Base-by-base conservation (phyloP, 2,329 filamentous ascomycete species). In the Orbilia brochopaga region DNA sequence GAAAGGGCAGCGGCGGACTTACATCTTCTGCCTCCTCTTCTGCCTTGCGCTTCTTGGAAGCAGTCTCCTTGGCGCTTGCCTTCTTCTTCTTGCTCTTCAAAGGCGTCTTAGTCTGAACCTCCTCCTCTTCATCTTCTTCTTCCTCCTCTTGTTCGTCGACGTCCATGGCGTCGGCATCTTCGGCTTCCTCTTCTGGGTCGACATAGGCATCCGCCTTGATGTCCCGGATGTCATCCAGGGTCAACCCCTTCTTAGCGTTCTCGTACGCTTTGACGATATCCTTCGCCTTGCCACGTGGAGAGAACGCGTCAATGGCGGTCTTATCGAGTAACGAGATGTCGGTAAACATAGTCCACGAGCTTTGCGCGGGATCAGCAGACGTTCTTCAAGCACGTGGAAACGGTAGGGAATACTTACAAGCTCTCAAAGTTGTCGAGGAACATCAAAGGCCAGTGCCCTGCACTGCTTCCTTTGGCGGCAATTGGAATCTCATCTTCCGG, bases 281-380 rank as follows among this genome's bases (percentile, higher is more conserved):
- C 81, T 96, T 96, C 83, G 90, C 88, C 82, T 95, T 96, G 65
- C 81, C 80, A 74, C 89, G 85, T 59, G 88, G 88, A 58, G 90
- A 83, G 46, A 86, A 82, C 23, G 87, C 83, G 59, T 86, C 85
- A 74, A 92, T 88, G 24, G 88, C 87, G 58, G 89, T 87, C 13
- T 89, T 82, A 65, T 92, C 87, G 59, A 97, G 86, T 37, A 91
- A 88, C 37, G 87, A 86, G 40, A 99, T 84, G 69, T 91, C 88
- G 21, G 87, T 90, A 80, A 97, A 97, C 73, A 88, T 85, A 75
- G 93, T 90, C 93, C 93, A 99, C 40, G 90, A 90, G 81, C 94
- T 99, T 67, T 15, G 66, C 30, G 37, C 53, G 19, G 37, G 21
- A 62, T 78, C 51, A 78, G 76, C 56, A 64, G 32, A 50, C n/a